Base-by-base conservation (phyloP, 768 basidiomycete genomes). In the Chlorophyllum brunneum region DNA sequence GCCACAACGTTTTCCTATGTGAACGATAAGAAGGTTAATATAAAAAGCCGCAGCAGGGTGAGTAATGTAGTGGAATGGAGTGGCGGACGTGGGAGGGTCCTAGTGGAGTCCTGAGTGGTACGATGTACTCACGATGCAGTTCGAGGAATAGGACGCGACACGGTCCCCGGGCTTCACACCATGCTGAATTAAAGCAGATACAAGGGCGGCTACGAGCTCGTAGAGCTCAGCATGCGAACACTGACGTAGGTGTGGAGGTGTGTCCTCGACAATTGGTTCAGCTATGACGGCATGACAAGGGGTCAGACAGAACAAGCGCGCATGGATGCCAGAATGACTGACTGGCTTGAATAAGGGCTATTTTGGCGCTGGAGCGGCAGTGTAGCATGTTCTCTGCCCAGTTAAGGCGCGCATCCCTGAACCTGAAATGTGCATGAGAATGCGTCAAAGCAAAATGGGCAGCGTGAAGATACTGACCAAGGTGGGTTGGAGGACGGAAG, bases 371-470 rank as follows among this genome's bases (percentile, higher is more conserved):
- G 33, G 80, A 78, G 55, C 83, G 80, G 62, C 72, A 77, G 24
- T 70, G 69, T 31, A 91, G 70, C 79, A 90, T 85, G 61, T 91
- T 90, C 70, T 92, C 87, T 18, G 89, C 86, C 82, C 85, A 91
- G 62, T 90, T 90, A 40, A 91, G 66, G 27, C 66, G 71, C 3
- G 88, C 82, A 45, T 80, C 76, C 23, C 67, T 59, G 67, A 90
- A 76, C 75, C 74, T 76, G 59, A 23, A 58, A 50, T 46, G 41
- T 54, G 53, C 36, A 55, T 43, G 39, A 39, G 49, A 48, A 51
- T 49, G 48, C 49, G 53, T 10, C 26, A 22, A 52, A 18, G 39
- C 47, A 37, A 13, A 52, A 43, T 31, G 55, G 48, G 39, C 37
- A 33, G 48, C 46, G 16, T 54, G 42, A 41, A 51, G 22, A 42